Base-by-base conservation (phyloP, 129 eudicot genomes). In the Calendula officinalis region DNA sequence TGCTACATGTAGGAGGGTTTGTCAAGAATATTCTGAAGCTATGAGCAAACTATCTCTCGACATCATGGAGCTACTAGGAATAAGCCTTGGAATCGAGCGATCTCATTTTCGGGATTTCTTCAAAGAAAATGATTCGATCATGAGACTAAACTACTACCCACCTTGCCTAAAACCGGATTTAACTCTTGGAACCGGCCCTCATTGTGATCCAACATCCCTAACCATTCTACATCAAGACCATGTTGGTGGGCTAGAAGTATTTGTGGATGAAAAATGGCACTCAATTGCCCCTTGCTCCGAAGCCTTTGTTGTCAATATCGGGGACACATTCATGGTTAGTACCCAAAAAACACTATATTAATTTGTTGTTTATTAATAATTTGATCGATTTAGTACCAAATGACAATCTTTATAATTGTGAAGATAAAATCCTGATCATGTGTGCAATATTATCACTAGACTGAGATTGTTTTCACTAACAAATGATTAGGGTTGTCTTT, bases 101-200 rank as follows among this genome's bases (percentile, higher is more conserved):
- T 38, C 69, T 3, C 58, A 72, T 70, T 81, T 83, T 43, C 77
- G 87, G 53, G 87, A 88, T 52, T 88, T 80, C 63, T 92, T 78
- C 16, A 58, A 81, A 77, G 91, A 74, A 10, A 85, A 85, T 35
- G 98, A 92, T 41, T 92, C 96, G 5, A 83, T 92, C 43, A 77
- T 92, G 89, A 77, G 98, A 67, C 56, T 92, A 52, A 92, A 92
- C 68, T 85, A 85, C 70, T 92, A 92, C 69, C 98, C 98, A 8
- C 73, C 83, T 60, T 92, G 98, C 64, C 83, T 56, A 43, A 77
- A 79, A 60, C 96, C 96, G 1, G 82, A 88, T 38, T 79, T 68
- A 47, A 84, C 89, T 10, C 91, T 92, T 13, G 98, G 98, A 52
- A 92, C 98, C 2, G 98, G 98, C 7, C 98, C 98, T 66, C 98